Conservation (phyloP, 768 basidiomycete genomes). For the Tricholoma furcatifolium region DNA sequence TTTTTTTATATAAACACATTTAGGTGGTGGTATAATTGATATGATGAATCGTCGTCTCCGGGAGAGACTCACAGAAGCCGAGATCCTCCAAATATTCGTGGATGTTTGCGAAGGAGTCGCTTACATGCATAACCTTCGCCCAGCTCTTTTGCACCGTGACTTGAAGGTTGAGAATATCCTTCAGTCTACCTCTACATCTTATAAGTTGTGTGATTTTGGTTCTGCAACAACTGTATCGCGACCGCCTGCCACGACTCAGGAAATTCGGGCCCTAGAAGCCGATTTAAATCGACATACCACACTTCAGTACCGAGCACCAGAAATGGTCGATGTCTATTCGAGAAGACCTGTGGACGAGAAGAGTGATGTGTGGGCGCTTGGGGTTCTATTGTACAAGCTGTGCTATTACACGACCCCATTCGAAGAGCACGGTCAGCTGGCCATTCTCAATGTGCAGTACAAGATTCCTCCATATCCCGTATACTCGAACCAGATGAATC, state of each 20-base stretch:
- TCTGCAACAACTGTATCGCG: constrained; percentile 79
- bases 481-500: constrained; percentile 81
- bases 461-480: constrained; percentile 86
- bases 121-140: constrained; percentile 91
- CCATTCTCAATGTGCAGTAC: constrained; percentile 96
- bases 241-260: constrained; percentile 75
- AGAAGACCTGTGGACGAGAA: constrained; percentile 88
- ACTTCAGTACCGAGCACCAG: constrained; percentile 96
- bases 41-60: constrained; percentile 98
- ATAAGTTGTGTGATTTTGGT: constrained; percentile 98
- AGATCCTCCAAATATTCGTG: constrained; percentile 96
- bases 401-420: constrained; percentile 99
- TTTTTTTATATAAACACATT: constrained; percentile 15
- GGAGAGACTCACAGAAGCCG: constrained; percentile 91
- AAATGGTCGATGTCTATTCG: constrained; percentile 92
- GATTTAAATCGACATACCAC: constrained; percentile 96
- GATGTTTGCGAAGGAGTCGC: constrained; percentile 98
- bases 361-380: constrained; percentile 97
- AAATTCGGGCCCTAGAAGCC: constrained; percentile 83
- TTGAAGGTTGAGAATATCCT: constrained; percentile 99
- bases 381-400: constrained; percentile 94
- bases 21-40: constrained; percentile 98
- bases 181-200: constrained; percentile 78
- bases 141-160: constrained; percentile 92
- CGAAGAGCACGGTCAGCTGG: constrained; percentile 95